A percentile compares a stretch with the other conserved stretches of the same genome.
Evolutionary conservation across 306 rosid genomes (phyloP).

Genomic region (Lathyrus tuberosus): DNA sequence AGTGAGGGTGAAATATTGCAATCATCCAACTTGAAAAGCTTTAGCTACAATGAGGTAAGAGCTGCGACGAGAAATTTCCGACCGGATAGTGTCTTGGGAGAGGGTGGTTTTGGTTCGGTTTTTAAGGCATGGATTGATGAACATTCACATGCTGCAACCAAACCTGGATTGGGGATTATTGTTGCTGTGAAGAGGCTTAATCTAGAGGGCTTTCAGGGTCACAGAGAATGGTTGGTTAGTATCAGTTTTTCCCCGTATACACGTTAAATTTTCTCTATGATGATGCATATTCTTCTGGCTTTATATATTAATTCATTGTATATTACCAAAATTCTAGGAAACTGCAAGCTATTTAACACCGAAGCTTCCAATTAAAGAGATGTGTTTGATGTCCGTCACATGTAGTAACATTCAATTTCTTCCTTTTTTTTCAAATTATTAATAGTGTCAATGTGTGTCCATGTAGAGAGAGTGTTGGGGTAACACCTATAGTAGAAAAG

Average conservation of each 20-base stretch:
- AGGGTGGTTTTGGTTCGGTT: conserved; percentile 98
- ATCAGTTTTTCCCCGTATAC: conserved; percentile 6
- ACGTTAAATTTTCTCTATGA: neutral
- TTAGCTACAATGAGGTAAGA: conserved; percentile 67
- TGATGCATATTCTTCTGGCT: conserved; percentile 20
- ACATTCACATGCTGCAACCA: conserved; percentile 67
- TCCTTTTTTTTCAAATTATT: neutral
- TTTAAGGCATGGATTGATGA: conserved; percentile 95
- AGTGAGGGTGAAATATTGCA: conserved; percentile 84
- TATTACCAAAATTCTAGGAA: conserved; percentile 25
- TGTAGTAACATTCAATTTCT: neutral
- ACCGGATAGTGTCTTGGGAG: conserved; percentile 91
- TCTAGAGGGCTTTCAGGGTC: conserved; percentile 90
- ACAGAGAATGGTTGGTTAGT: conserved; percentile 94
- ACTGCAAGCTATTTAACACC: neutral
- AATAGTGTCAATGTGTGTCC: neutral
- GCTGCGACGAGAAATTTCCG: conserved; percentile 89
- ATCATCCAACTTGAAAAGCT: conserved; percentile 69
- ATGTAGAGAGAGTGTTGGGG: neutral
- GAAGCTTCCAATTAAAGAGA: neutral
- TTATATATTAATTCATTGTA: conserved; percentile 18
- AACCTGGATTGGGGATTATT: conserved; percentile 78
- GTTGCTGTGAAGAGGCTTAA: conserved; percentile 94
- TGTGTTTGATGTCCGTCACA: neutral
- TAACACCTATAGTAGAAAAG: too few relatives aligned